Percentiles rank a stretch among this genome's conserved stretches.
Evolutionary conservation across 116 monocot genomes (phyloP).

Genomic region (Phalaenopsis hybrid): DNA sequence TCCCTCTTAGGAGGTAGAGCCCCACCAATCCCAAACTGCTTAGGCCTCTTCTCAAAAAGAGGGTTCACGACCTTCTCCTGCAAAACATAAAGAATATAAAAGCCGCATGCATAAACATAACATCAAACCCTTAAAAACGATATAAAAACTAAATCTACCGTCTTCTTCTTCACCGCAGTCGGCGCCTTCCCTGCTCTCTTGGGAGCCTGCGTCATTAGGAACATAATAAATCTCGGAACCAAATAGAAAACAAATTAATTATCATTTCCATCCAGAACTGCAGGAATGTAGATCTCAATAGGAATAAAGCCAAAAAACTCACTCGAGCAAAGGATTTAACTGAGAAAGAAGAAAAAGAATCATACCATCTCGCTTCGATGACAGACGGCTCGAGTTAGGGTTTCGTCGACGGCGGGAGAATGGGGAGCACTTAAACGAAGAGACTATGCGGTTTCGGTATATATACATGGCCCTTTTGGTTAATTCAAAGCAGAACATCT

Average conservation of each 20-base stretch:
- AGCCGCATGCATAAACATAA: neutral
- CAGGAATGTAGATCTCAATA: neutral
- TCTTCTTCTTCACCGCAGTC: constrained; percentile 61
- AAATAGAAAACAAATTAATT: neutral
- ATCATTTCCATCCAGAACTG: neutral
- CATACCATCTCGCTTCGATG: neutral
- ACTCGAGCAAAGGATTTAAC: neutral
- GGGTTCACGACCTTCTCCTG: constrained; percentile 84
- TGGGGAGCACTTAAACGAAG: neutral
- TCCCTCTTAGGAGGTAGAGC: constrained; percentile 89
- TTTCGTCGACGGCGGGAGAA: neutral
- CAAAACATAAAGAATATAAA: neutral
- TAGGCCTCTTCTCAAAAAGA: constrained; percentile 87
- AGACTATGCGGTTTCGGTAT: neutral
- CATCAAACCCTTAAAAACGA: neutral
- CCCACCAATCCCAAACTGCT: constrained; percentile 89
- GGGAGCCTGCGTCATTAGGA: constrained; percentile 42
- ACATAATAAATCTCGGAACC: neutral
- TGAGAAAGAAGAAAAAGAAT: neutral
- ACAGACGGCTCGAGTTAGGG: neutral
- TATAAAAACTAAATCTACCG: constrained; percentile 15
- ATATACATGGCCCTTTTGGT: neutral
- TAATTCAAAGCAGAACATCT: neutral
- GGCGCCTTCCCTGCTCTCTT: constrained; percentile 47
- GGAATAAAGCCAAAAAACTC: neutral